Evolutionary conservation across 148 eudicot species (phyloP), one percentile per base, ranked within the genome.

Genomic region (Amaranthus cruentus): DNA sequence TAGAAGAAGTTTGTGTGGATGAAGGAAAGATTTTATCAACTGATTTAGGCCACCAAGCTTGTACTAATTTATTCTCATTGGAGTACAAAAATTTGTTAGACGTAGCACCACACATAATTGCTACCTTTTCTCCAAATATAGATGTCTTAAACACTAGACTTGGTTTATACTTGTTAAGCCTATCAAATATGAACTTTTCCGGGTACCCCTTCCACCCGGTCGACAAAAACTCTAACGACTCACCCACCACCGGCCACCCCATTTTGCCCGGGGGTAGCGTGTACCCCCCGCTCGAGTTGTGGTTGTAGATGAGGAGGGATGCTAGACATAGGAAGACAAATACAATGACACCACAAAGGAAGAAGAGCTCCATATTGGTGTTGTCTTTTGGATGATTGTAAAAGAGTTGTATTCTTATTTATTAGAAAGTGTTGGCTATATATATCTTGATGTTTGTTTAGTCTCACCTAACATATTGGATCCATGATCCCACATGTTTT

Each of bases 241-340:
- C 80, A 49, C 80, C 80, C 9, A 77, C 54, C 48, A 71, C n/a
- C 0, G 80, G 80, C 71, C 65, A 66, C 2, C 80, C 80, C 55
- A 54, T 50, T 0, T 53, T 52, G 5, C 80, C 76, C 6, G 76
- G 80, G 3, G 76, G 80, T 3, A 77, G 6, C 54, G 38, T 28
- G 38, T 28, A 28, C 54, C 54, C 9, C 9, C 9, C 2, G 54
- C 7, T 51, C 9, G 54, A 28, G 54, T 51, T 51, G 2, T 9
- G 7, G 6, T 51, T 6, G 7, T 9, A 9, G 9, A 51, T 6
- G 54, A 51, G 9, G 6, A 51, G 54, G 54, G 54, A 51, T 6
- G 9, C 54, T 6, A 51, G 54, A 9, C 6, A 51, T 6, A 51
- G 54, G 54, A 51, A 51, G 54, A 51, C 54, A 51, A 6, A 6